Percentiles rank a stretch among this genome's conserved stretches.
Evolutionary conservation across 257 asterid genomes (phyloP).

Genomic region (Solanum peruvianum): DNA sequence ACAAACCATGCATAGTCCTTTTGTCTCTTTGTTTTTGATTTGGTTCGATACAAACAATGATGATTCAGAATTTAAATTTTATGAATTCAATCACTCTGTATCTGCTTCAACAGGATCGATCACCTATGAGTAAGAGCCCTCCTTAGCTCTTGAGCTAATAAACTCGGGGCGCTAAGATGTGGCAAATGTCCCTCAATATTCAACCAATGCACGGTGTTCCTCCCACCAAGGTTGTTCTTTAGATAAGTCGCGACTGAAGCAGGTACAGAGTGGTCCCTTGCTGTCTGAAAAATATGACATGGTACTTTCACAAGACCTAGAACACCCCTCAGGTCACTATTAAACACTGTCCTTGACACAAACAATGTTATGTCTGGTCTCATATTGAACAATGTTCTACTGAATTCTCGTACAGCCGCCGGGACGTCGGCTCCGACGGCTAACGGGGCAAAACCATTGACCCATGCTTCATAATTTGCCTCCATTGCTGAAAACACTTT

Average conservation of each 20-base stretch:
- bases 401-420: constrained; percentile 73
- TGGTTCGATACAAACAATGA: neutral
- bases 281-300: constrained; percentile 74
- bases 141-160: constrained; percentile 68
- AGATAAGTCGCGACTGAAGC: constrained; percentile 67
- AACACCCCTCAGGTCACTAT: constrained; percentile 61
- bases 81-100: neutral
- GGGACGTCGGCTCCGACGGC: constrained; percentile 98
- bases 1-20: neutral
- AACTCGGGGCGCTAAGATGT: constrained; percentile 80
- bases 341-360: constrained; percentile 61
- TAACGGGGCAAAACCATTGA: constrained; percentile 78
- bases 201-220: constrained; percentile 52
- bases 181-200: constrained; percentile 79
- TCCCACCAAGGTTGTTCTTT: constrained; percentile 72
- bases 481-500: constrained; percentile 74
- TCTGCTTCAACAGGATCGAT: neutral
- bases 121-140: constrained; percentile 36
- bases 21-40: neutral
- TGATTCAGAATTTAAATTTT: neutral
- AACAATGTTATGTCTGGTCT: constrained; percentile 83
- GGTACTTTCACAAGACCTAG: constrained; percentile 75
- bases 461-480: constrained; percentile 92
- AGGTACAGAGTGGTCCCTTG: constrained; percentile 77
- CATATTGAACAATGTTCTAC: constrained; percentile 82